Evolutionary conservation across 257 asterid genomes (phyloP), one percentile per base, ranked within the genome.

Genomic region (Datura wrightii): DNA sequence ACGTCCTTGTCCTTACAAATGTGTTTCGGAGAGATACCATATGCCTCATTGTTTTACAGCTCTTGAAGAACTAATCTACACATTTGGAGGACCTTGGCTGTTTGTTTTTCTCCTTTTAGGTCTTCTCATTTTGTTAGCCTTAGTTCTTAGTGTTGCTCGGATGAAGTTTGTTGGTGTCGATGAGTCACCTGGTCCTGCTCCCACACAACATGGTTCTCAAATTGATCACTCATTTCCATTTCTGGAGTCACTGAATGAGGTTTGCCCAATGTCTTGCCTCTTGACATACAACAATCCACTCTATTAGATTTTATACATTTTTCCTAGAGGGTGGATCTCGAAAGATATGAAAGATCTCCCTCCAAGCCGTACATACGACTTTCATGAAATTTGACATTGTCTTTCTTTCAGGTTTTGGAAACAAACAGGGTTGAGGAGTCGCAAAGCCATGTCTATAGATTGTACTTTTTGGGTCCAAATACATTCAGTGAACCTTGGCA

Each of bases 81-180:
- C 98, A 69, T 97, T 97, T 92, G 99, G 99, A 65, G 99, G 99
- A 70, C 99, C 99, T 83, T 97, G 99, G 99, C 86, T 91, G 86
- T 97, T 97, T 88, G 97, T 98, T 83, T 94, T 97, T 86, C 94
- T 97, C 85, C 97, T 97, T 82, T 86, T 97, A 88, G 95, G 95
- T 87, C 92, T 97, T 80, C 95, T 97, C 79, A 86, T 97, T 88
- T 90, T 97, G 87, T 93, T 97, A 82, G 97, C 99, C 52, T 85
- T 93, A 80, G 99, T 97, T 83, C 91, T 97, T n/a, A 97, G 99
- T 89, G 99, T 97, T 84, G 99, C 99, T 63, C 92, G 99, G 53
- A 92, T 95, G 98, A 95, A 97, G 88, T 95, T 92, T 89, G 92
- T 97, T 72, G 98, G 99, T 84, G 99, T 93, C 46, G 99, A 97